Evolutionary conservation across 768 basidiomycete genomes (phyloP).

Genomic region (Mrakia frigida): DNA sequence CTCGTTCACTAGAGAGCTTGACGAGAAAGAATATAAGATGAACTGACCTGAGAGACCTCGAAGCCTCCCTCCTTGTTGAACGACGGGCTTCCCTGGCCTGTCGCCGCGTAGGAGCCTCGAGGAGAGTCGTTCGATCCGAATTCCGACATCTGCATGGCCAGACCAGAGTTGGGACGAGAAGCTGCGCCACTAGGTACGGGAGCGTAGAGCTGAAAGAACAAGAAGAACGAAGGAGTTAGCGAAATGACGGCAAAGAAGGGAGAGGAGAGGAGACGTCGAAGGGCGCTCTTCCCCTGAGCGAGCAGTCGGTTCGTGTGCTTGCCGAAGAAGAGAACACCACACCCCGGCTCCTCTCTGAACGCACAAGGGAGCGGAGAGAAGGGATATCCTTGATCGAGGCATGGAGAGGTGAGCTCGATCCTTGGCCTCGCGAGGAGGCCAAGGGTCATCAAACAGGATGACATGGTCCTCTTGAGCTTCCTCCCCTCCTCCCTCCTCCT

Average conservation of each 20-base stretch:
- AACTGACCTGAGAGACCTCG: conserved; percentile 19
- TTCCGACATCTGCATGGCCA: conserved; percentile 18
- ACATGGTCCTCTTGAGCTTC: no score
- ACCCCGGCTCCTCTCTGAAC: no score
- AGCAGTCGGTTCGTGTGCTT: neutral
- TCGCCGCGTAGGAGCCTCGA: conserved; percentile 13
- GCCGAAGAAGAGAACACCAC: no score
- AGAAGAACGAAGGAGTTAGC: no score
- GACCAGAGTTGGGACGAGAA: conserved; percentile 2
- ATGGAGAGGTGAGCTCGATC: neutral
- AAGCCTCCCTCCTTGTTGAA: conserved; percentile 28
- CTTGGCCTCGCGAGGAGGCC: neutral
- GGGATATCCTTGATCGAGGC: no score
- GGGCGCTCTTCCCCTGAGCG: neutral
- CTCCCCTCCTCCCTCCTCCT: neutral
- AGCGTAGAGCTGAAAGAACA: conserved; percentile 19
- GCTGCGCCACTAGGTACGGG: conserved; percentile 3
- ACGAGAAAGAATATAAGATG: neutral
- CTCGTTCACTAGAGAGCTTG: neutral
- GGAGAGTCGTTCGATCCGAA: conserved; percentile 12
- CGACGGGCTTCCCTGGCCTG: neutral
- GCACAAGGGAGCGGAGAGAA: no score
- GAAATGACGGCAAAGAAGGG: neutral
- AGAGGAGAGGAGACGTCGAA: neutral
- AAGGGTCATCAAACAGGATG: neutral